Evolutionary conservation across 2,329 filamentous ascomycete genomes (phyloP), one percentile per base, ranked within the genome.

Genomic region (Ceratocystis cacaofunesta): DNA sequence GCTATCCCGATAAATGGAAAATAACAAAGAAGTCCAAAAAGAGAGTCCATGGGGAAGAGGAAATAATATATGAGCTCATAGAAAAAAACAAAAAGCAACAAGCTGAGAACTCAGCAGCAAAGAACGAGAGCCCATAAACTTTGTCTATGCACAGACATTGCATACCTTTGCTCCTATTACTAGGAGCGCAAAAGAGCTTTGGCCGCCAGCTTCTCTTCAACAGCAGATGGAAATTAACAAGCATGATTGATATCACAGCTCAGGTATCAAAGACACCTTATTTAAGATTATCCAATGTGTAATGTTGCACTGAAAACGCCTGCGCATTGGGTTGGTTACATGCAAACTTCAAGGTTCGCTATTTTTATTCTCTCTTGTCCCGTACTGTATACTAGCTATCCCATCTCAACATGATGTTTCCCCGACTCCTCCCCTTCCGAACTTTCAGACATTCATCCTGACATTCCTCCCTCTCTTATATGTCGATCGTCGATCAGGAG

Each of bases 401-500:
- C 55, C 5, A n/a, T n/a, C 15, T 25, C 28, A 28, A 17, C 10
- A 25, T 32, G 28, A 1, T 32, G 25, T 48, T 22, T 30, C 8
- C 52, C 46, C 41, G 5, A 43, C 61, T 25, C n/a, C 36, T 61
- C 36, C 10, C 46, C 12, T 30, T 58, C 17, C 55, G 15, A 48
- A 62, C 22, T 17, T 62, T n/a, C 25, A 61, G 60, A 28, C 48
- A 52, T 58, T 3, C 32, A n/a, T 19, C n/a, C 7, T 58, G 28
- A n/a, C 55, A 25, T 8, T 17, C 10, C 17, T 22, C 25, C 17
- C 52, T 30, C 55, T 58, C 25, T 30, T 30, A n/a, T n/a, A 28
- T 58, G 55, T 36, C 22, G 19, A 52, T 52, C 22, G 36, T 62
- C 61, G 61, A 62, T 62, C 61, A 62, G 61, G 61, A 50, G 61